Evolutionary conservation across 2,329 filamentous ascomycete species (phyloP), one percentile per base, ranked within the genome.

Genomic region (Dendrostoma leiphaemia): DNA sequence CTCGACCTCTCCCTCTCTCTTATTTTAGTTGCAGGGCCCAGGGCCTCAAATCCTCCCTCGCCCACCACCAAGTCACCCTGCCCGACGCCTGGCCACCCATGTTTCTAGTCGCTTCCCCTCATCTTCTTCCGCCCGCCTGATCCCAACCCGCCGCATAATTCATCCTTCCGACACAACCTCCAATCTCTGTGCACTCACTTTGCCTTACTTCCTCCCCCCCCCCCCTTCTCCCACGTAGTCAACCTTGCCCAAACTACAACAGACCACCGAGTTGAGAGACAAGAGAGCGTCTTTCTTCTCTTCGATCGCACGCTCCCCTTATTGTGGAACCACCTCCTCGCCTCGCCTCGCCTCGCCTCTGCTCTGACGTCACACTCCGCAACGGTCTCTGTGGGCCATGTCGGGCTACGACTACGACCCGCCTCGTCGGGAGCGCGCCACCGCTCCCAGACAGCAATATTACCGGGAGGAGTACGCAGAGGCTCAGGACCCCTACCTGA

Each of bases 381-480:
- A 38, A 58, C 41, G 37, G 21, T 48, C 21, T 38, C 44, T 56
- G 34, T 57, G 34, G 23, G 61, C 54, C 60, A 77, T 77, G 73
- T 71, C 72, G 53, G 72, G 74, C 62, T 83, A 84, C 74, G 80
- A 83, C 64, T 81, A 83, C 64, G 80, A 83, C 49, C 60, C 66
- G 41, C 71, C 67, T 24, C 71, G 69, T 62, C 67, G 73, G 63
- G 75, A 81, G 50, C 74, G 78, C 64, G 73, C 71, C 71, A 62
- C 62, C 13, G 28, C 45, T 49, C 48, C 34, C 38, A 60, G 76
- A 58, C 77, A 76, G 58, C 46, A 28, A 13, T 76, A 81, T 64
- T 75, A 80, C 66, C 76, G 79, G 51, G 80, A 82, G 58, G 79
- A 82, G 55, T 81, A 81, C 61, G 71, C 76, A 57, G 81, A 85